phyloP scores from a whole-genome alignment of 805 yeast species.

The Candida quercuum region DNA sequence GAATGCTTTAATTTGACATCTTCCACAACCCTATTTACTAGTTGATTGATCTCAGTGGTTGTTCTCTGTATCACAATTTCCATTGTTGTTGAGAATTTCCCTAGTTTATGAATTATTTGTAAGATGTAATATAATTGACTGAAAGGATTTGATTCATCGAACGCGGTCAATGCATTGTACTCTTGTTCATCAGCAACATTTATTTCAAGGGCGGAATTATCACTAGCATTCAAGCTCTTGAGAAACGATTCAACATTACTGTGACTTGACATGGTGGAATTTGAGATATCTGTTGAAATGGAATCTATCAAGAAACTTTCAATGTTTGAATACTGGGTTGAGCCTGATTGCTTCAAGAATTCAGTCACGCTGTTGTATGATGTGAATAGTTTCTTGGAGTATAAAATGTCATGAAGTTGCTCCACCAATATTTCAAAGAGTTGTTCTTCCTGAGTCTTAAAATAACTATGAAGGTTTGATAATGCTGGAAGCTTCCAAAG shows the following conservation, averaged over 20 bases:
- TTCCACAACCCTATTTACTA: conserved; percentile 57
- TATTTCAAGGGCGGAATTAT: conserved; percentile 21
- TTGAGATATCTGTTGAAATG: conserved; percentile 52
- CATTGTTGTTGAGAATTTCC: conserved; percentile 54
- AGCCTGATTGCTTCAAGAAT: conserved; percentile 14
- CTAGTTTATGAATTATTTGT: conserved; percentile 52
- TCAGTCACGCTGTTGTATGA: conserved; percentile 20
- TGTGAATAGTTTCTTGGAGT: conserved; percentile 37
- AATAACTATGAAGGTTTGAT: conserved; percentile 41
- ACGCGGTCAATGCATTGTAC: conserved; percentile 26
- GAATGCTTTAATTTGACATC: conserved; percentile 58
- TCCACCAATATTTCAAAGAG: conserved; percentile 72
- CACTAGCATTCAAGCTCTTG: conserved; percentile 17
- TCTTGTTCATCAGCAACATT: conserved; percentile 21
- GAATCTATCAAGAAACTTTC: conserved; percentile 52
- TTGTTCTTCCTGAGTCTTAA: conserved; percentile 51
- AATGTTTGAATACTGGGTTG: conserved; percentile 33
- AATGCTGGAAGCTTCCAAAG: conserved; percentile 57
- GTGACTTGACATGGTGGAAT: conserved; percentile 38
- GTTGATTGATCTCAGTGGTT: conserved; percentile 56
- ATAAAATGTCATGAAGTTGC: conserved; percentile 67
- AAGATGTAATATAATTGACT: conserved; percentile 48
- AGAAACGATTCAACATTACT: conserved; percentile 31
- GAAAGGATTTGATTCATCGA: conserved; percentile 40
- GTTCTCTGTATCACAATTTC: conserved; percentile 48